A percentile compares a stretch with the other conserved stretches of the same genome.
phyloP scores from a whole-genome alignment of 2,329 filamentous ascomycete genomes.

The Alternaria rosae region DNA sequence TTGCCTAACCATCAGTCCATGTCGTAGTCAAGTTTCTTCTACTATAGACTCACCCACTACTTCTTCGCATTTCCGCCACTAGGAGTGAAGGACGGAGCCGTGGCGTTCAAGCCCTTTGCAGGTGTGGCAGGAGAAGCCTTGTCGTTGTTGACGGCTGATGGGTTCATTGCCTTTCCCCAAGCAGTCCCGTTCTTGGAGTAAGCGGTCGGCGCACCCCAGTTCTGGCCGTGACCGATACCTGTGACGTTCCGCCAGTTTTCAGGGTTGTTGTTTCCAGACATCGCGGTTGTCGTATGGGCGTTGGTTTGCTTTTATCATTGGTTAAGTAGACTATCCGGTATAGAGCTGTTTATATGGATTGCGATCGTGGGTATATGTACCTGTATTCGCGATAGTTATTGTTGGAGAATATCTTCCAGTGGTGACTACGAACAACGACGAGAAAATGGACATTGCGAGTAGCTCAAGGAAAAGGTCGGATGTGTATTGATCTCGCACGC shows the following conservation, averaged over 20 bases:
- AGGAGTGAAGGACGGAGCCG: neutral
- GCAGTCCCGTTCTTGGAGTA: neutral
- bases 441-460: neutral
- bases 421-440: neutral
- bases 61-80: neutral
- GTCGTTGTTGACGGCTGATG: neutral
- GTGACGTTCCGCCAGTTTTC: conserved; percentile 6
- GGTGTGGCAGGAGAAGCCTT: neutral
- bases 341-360: neutral
- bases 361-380: neutral
- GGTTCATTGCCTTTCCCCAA: neutral
- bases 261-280: neutral
- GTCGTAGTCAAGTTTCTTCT: neutral
- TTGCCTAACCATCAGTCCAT: neutral
- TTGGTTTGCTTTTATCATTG: neutral
- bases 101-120: conserved; percentile 1
- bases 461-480: neutral
- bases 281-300: neutral
- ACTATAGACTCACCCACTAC: neutral
- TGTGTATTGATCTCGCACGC: neutral
- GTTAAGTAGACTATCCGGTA: neutral
- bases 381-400: neutral
- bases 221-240: conserved; percentile 10
- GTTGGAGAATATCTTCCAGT: neutral
- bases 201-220: conserved; percentile 5